Base-by-base conservation (phyloP, 495 filamentous ascomycete genomes). In the Aspergillus campestris region DNA sequence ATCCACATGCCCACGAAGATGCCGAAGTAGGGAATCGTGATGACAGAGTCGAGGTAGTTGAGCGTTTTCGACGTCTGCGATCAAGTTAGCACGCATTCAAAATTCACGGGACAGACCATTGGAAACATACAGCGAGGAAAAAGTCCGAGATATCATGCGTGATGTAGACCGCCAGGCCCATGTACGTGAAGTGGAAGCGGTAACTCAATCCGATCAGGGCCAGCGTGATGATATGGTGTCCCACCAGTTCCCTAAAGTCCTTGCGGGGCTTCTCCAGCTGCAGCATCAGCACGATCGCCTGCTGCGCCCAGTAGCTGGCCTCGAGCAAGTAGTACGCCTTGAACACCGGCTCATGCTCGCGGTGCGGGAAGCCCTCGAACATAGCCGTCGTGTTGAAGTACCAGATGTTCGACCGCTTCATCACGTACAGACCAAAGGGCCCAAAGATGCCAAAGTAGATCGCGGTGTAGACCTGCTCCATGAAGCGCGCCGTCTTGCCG, bases 381-480 rank as follows among this genome's bases (percentile, higher is more conserved):
- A 96, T 94, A 48, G 78, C 89, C 30, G 65, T 71, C 6, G 86
- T 94, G 66, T 94, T 89, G 76, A 97, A 98, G 62, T 95, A 97
- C 92, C 92, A 98, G n/a, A 98, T 78, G 8, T 89, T 83, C 7
- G 89, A 87, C 24, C 78, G 74, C 52, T 73, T 83, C 94, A 98
- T 97, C 47, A 97, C 87, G 53, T 85, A 98, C 61, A 97, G 66
- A 35, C 92, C 92, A 36, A 79, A 81, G 1, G 94, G 92, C 5
- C 89, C 88, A 44, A 94, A 80, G 42, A 95, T 56, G 8, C 66
- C 79, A 58, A 96, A 96, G 71, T 98, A 98, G 29, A 96, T 72
- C n/a, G 89, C 92, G 2, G 91, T 96, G 70, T 98, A 98, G 52
- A 86, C 78, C 66, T 98, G 92, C 65, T 98, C 92, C 87, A 96